Percentiles rank a stretch among this genome's conserved stretches.
These are phyloP conservation scores for Alloascoidea hylecoeti DNA, from an alignment of 805 yeast genomes.

Conservation along the genomic window DNA sequence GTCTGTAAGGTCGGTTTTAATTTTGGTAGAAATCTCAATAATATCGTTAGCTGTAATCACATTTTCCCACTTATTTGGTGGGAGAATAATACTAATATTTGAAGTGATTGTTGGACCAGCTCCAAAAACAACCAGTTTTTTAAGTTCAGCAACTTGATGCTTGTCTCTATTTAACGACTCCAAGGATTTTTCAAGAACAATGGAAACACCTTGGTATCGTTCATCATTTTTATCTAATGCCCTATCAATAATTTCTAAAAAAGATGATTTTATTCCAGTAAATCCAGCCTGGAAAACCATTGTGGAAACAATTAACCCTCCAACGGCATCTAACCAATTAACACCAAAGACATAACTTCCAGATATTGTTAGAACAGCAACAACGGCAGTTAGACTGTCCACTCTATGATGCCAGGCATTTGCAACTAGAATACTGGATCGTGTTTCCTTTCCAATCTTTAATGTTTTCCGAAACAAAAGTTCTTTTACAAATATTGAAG, in stretches of 20 bases:
- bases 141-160: neutral
- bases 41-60: neutral
- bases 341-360: conserved; percentile 57
- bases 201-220: conserved; percentile 25
- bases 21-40: neutral
- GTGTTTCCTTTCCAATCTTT: conserved; percentile 49
- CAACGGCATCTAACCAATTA: conserved; percentile 65
- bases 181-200: neutral
- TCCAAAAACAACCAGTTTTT: neutral
- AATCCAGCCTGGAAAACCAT: conserved; percentile 64
- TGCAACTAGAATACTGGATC: conserved; percentile 68
- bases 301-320: conserved; percentile 62
- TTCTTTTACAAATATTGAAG: conserved; percentile 61
- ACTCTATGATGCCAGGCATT: conserved; percentile 89
- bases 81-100: neutral
- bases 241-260: conserved; percentile 55
- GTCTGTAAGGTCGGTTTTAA: neutral
- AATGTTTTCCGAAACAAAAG: conserved; percentile 61
- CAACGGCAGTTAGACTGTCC: conserved; percentile 67
- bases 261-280: conserved; percentile 45
- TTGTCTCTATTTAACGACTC: neutral
- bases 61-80: neutral
- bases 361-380: conserved; percentile 63
- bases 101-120: neutral
- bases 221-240: conserved; percentile 39